Conservation (phyloP, 768 basidiomycete genomes). For the Candolleomyces aberdarensis region DNA sequence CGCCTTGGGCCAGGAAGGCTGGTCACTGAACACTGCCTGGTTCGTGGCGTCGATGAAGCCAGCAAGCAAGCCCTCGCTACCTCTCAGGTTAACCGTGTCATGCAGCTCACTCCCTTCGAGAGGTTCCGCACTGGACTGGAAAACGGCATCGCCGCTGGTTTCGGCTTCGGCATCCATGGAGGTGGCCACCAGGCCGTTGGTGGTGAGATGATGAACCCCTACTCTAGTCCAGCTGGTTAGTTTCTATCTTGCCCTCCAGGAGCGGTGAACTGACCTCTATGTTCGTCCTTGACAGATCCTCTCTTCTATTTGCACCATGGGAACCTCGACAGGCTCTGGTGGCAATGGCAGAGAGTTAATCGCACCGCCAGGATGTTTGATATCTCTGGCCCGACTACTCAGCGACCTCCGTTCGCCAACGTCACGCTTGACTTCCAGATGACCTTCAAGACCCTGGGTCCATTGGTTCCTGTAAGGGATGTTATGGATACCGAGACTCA, state of each 20-base stretch:
- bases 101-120: constrained; percentile 4
- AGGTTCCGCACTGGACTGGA: constrained; percentile 2
- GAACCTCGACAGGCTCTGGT: constrained; percentile 2
- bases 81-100: neutral
- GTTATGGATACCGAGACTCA: constrained; percentile 4
- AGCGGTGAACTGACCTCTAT: neutral
- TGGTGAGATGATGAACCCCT: constrained; percentile 3
- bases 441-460: neutral
- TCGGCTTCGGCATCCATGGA: neutral
- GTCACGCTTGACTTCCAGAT: constrained; percentile 1
- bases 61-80: neutral
- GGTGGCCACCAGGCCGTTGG: constrained; percentile 3
- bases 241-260: neutral
- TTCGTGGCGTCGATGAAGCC: constrained; percentile 2
- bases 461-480: neutral
- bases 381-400: neutral
- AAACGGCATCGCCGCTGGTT: neutral
- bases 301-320: constrained; percentile 1
- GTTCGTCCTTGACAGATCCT: neutral
- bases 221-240: constrained; percentile 3
- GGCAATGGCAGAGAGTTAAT: constrained; percentile 1
- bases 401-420: neutral
- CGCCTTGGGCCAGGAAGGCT: neutral
- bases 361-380: neutral
- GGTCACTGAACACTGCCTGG: constrained; percentile 3